Base-by-base conservation (phyloP, 2,329 filamentous ascomycete genomes). In the Cercospora brassicicola region DNA sequence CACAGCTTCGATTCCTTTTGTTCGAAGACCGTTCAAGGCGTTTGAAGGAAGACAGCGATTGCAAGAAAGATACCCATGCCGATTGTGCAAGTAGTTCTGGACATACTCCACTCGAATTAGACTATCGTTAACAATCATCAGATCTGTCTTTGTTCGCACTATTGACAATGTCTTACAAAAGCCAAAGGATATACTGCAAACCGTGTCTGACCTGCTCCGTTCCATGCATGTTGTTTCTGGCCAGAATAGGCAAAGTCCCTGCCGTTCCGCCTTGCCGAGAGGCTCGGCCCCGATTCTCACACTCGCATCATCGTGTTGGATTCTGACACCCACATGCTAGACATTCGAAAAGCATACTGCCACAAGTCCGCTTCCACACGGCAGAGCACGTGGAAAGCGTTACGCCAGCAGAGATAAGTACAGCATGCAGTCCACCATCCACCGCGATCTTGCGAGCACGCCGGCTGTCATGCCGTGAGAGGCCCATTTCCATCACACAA, bases 351-450 rank as follows among this genome's bases (percentile, higher is more conserved):
- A 28, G 11, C 48, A 55, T 55, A 28, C 48, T 55, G 48, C 23
- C 48, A 55, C 48, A 28, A 15, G 11, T 2, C n/a, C 23, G 23
- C 48, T 55, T 26, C 18, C 6, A 59, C 20, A 56, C 31, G 53
- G 62, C 30, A 64, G 23, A 53, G 33, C 20, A 26, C 31, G 51
- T 42, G 62, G 30, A 13, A 33, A 48, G 51, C 20, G 9, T 18
- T 39, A 56, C 33, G 20, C 28, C 18, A 48, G 62, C 28, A 60
- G 20, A 56, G 61, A 67, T 64, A 67, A 64, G 56, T 64, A 67
- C 42, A 64, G 4, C 30, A 63, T 64, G 61, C 55, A 48, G 55
- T 53, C 61, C 65, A 48, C 23, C 26, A 6, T 57, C 23, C 56
- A 26, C 61, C n/a, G 56, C 42, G 45, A 20, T 64, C 33, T 59